Evolutionary conservation across 192 early-diverging fungal species (phyloP), one percentile per base, ranked within the genome.

Genomic region (Coemansia sp.): DNA sequence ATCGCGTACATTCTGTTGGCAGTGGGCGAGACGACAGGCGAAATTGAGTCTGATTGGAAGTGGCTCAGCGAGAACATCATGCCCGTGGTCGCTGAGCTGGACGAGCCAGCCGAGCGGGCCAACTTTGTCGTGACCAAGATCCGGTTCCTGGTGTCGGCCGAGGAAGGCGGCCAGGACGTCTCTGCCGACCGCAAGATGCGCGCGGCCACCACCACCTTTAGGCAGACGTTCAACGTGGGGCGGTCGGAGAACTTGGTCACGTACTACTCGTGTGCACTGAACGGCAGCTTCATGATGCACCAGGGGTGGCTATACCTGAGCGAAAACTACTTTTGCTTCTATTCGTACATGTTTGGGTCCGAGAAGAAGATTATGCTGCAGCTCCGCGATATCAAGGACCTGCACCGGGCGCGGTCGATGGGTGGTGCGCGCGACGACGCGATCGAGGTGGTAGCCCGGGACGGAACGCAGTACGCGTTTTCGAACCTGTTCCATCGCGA

Each of bases 241-340:
- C 75, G 86, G 20, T 81, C 80, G 3, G 95, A 98, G 61, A 83
- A 85, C 44, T 80, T 98, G 53, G 93, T 98, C 22, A 94, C 87
- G 46, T 97, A 94, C 68, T 99, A 99, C 74, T 91, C 93, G 9
- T 94, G 92, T 56, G 86, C 90, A 3, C 92, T 92, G 54, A 83
- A 91, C 41, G 80, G 81, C 21, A 82, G 79, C 42, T 70, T 82
- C 55, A 83, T 94, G 61, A 80, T 87, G 41, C 88, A 87, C 64
- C 97, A 99, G 72, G 97, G 97, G 0, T 99, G 97, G 97, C 73
- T 99, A 70, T 99, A 99, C 59, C 83, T 99, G 35, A 92, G 89
- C 44, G 85, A 92, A 60, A 90, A 94, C 55, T 88, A 93, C 64
- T 63, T 95, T 21, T 91, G 90, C 79, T 99, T 98, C 62, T 92